Percentiles rank a stretch among this genome's conserved stretches.
Evolutionary conservation across 352 stramenopile genomes (phyloP).

Genomic region (Pythium coloratum): DNA sequence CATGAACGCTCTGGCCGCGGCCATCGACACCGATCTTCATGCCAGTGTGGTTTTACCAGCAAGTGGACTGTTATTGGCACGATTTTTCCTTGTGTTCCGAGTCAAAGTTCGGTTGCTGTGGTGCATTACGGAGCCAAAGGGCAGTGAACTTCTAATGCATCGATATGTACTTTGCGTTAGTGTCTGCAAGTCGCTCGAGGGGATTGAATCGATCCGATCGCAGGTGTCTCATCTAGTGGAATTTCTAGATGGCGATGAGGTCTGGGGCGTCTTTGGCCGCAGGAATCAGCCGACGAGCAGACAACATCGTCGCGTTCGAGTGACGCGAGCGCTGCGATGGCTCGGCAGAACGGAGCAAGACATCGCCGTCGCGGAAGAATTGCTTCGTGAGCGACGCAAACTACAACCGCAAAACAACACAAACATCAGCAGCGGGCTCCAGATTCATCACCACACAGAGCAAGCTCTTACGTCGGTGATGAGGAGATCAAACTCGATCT

Average conservation of each 20-base stretch:
- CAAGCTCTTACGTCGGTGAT: conserved; percentile 24
- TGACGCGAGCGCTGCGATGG: background rate
- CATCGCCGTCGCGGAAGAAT: conserved; percentile 20
- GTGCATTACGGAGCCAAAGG: too few species aligned
- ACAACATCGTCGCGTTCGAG: conserved; percentile 1
- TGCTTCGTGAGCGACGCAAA: conserved; percentile 21
- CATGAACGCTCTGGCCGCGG: too few species aligned
- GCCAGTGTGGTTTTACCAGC: too few species aligned
- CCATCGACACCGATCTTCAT: too few species aligned
- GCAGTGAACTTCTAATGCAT: too few species aligned
- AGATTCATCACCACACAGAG: background rate
- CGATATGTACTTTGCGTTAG: too few species aligned
- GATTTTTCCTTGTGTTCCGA: too few species aligned
- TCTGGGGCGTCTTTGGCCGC: conserved; percentile 5
- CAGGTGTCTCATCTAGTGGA: background rate
- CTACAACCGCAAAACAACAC: background rate
- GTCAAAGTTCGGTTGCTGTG: too few species aligned
- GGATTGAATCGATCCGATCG: too few species aligned
- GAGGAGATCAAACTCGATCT: conserved; percentile 29
- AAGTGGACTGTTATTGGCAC: too few species aligned
- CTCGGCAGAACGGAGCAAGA: conserved; percentile 15
- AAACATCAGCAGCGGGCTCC: background rate
- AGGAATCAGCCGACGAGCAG: conserved; percentile 8
- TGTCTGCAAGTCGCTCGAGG: too few species aligned
- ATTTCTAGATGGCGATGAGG: conserved; percentile 2